Conservation (phyloP, 306 rosid species). For the Hylodesmum podocarpum region DNA sequence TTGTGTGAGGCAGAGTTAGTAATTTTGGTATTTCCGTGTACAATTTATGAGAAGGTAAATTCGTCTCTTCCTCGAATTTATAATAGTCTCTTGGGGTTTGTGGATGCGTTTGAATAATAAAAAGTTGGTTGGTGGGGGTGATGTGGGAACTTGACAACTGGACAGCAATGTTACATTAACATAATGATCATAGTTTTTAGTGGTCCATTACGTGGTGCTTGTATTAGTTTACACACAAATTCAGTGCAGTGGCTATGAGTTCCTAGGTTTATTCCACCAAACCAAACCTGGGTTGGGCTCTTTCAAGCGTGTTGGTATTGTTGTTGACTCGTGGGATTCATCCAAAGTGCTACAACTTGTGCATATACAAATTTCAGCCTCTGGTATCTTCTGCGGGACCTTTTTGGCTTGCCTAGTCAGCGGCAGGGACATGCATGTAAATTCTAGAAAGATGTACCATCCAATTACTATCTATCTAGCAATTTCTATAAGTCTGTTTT, state of each 20-base stretch:
- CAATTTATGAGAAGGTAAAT: neutral
- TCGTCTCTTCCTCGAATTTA: constrained; percentile 21
- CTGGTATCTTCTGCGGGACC: constrained; percentile 15
- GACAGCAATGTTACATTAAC: constrained; percentile 24
- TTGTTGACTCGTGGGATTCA: neutral
- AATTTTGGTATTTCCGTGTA: neutral
- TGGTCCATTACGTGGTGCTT: constrained; percentile 41
- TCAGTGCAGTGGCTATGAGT: constrained; percentile 7
- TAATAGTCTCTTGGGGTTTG: neutral
- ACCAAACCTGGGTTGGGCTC: neutral
- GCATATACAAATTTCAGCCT: neutral
- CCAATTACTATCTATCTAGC: neutral
- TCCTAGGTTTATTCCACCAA: constrained; percentile 29
- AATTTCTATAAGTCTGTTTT: too few species aligned
- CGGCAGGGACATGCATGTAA: neutral
- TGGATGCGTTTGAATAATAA: constrained; percentile 23
- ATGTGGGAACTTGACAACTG: constrained; percentile 35
- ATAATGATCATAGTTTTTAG: constrained; percentile 6
- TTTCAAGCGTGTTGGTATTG: constrained; percentile 1
- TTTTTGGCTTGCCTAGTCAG: constrained; percentile 1
- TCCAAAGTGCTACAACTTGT: constrained; percentile 27
- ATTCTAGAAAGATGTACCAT: constrained; percentile 20
- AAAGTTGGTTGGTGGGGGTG: constrained; percentile 35
- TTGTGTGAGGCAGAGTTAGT: neutral
- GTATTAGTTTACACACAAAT: constrained; percentile 7